phyloP scores from a whole-genome alignment of 2,329 filamentous ascomycete species.

The Domatiomyces globalis region DNA sequence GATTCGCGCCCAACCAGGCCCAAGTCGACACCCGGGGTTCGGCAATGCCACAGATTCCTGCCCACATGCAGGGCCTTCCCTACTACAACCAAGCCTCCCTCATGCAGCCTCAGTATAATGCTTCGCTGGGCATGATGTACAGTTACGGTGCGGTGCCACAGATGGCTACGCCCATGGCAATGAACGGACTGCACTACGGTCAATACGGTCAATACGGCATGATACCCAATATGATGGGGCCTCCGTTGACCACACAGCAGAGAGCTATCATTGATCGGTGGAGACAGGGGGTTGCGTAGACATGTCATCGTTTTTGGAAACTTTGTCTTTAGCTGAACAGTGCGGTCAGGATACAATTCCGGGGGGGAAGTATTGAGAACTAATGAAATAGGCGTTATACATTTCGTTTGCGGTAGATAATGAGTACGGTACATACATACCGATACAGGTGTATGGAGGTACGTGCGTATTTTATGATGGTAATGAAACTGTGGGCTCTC shows the following conservation, averaged over 20 bases:
- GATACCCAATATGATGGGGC: slow-evolving; percentile 18
- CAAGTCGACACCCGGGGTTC: neutral
- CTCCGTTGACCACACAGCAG: slow-evolving; percentile 35
- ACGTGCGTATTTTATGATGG: too few relatives aligned
- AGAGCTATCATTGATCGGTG: slow-evolving; percentile 46
- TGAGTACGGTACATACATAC: too few relatives aligned
- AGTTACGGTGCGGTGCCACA: neutral
- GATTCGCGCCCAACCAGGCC: neutral
- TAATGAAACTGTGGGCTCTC: too few relatives aligned
- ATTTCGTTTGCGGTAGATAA: too few relatives aligned
- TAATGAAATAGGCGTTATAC: too few relatives aligned
- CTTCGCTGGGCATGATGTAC: neutral
- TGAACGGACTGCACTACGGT: slow-evolving; percentile 1
- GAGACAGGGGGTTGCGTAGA: slow-evolving; percentile 26
- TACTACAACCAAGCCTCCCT: neutral
- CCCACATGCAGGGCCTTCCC: neutral
- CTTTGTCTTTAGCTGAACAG: too few relatives aligned
- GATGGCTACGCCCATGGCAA: slow-evolving; percentile 2
- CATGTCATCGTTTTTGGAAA: neutral
- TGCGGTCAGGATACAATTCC: too few relatives aligned
- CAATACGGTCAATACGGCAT: slow-evolving; percentile 5
- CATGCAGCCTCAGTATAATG: neutral
- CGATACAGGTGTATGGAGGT: too few relatives aligned
- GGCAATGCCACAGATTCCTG: neutral
- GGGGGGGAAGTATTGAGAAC: too few relatives aligned